These are phyloP conservation scores for Irpex sp. DNA, from an alignment of 1,284 basidiomycete genomes.

Conservation along the genomic window DNA sequence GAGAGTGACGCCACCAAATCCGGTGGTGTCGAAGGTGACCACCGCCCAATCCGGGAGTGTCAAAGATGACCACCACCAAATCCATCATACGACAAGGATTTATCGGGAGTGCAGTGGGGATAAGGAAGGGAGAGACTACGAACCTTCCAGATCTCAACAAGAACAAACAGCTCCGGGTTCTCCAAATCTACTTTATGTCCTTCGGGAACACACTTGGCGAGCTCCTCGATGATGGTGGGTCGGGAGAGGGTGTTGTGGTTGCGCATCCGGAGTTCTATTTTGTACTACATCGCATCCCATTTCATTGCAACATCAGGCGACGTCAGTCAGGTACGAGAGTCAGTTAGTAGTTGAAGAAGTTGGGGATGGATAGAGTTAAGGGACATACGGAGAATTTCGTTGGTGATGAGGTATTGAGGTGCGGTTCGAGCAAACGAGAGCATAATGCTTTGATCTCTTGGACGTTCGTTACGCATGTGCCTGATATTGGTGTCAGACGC, in stretches of 20 bases:
- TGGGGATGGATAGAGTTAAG: background rate
- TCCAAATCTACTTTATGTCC: constrained; percentile 61
- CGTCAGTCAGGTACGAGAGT: no score
- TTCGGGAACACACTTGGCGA: constrained; percentile 64
- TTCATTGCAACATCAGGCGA: no score
- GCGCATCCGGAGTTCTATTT: constrained; percentile 66
- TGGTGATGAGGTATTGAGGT: no score
- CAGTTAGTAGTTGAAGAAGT: no score
- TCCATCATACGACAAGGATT: no score
- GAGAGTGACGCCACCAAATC: no score
- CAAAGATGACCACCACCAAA: no score
- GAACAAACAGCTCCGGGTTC: constrained; percentile 62
- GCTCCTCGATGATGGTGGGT: constrained; percentile 51
- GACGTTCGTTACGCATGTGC: constrained; percentile 59
- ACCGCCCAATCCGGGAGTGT: background rate
- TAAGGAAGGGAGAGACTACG: no score
- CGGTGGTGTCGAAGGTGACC: no score
- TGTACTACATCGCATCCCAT: no score
- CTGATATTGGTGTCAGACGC: constrained; percentile 64
- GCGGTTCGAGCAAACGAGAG: constrained; percentile 43
- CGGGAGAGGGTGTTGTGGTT: constrained; percentile 66
- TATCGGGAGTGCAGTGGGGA: no score
- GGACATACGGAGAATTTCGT: constrained; percentile 37
- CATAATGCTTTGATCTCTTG: constrained; percentile 63
- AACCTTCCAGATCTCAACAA: constrained; percentile 81